A percentile compares a stretch with the other conserved stretches of the same genome.
Evolutionary conservation across 768 basidiomycete genomes (phyloP).

Genomic region (Amanita brunnescens): DNA sequence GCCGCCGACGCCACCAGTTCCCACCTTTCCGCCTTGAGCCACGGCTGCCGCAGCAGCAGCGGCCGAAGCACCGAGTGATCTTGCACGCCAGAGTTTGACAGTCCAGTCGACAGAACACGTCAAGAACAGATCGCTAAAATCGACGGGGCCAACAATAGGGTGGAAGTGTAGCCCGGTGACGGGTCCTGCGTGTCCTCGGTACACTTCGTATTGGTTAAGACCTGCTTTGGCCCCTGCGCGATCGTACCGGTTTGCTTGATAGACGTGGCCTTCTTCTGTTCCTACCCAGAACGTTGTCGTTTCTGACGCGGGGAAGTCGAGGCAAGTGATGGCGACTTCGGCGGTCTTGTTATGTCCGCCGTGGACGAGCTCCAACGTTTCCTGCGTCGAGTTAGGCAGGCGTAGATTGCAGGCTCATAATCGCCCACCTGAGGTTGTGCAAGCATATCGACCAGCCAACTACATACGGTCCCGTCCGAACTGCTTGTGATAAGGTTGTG

Average conservation of each 20-base stretch:
- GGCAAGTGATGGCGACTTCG: slow-evolving; percentile 88
- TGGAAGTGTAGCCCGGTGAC: slow-evolving; percentile 95
- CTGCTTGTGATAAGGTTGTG: slow-evolving; percentile 96
- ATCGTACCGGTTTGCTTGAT: slow-evolving; percentile 95
- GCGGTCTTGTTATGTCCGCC: slow-evolving; percentile 93
- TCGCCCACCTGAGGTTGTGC: slow-evolving; percentile 83
- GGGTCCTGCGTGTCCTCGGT: slow-evolving; percentile 88
- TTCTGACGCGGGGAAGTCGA: slow-evolving; percentile 95
- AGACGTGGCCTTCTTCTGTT: slow-evolving; percentile 96
- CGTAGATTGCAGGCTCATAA: not conserved
- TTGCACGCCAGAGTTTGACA: slow-evolving; percentile 91
- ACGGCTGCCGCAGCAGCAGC: slow-evolving; percentile 44
- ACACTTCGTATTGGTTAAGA: slow-evolving; percentile 86
- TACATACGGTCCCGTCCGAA: slow-evolving; percentile 95
- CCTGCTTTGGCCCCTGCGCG: slow-evolving; percentile 96
- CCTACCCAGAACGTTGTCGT: slow-evolving; percentile 97
- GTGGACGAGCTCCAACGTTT: slow-evolving; percentile 87
- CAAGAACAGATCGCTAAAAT: slow-evolving; percentile 93
- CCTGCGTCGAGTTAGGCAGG: slow-evolving; percentile 37
- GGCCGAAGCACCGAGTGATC: slow-evolving; percentile 66
- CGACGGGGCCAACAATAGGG: slow-evolving; percentile 82
- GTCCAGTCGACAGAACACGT: slow-evolving; percentile 97
- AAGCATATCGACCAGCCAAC: slow-evolving; percentile 98
- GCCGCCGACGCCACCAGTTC: slow-evolving; percentile 1
- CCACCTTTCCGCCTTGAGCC: slow-evolving; percentile 25